phyloP scores from a whole-genome alignment of 164 flowering plant genomes.

The Taxillus chinensis region DNA sequence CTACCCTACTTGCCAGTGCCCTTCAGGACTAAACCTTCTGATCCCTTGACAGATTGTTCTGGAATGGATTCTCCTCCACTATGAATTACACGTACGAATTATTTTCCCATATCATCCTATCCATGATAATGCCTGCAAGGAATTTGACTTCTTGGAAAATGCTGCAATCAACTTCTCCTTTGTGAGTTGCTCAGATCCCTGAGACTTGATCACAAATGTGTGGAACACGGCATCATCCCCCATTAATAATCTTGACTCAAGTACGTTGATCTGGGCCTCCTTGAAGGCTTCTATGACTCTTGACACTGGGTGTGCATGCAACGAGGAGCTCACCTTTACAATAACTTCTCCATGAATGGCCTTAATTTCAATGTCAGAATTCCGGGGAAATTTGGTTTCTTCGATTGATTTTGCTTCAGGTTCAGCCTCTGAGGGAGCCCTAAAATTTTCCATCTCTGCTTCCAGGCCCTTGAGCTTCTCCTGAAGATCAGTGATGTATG shows the following conservation, averaged over 20 bases:
- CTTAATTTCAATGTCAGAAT: constrained; percentile 47
- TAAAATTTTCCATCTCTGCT: constrained; percentile 38
- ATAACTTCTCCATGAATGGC: constrained; percentile 45
- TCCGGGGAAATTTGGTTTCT: neutral
- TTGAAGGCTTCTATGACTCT: constrained; percentile 62
- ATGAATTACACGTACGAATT: constrained; percentile 15
- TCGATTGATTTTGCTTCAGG: neutral
- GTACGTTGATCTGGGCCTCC: constrained; percentile 47
- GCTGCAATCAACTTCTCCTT: constrained; percentile 73
- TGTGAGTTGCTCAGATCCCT: constrained; percentile 54
- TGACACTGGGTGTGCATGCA: constrained; percentile 65
- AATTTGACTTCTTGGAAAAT: constrained; percentile 35
- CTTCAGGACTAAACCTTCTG: neutral
- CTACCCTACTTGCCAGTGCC: constrained; percentile 11
- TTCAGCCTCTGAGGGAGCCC: constrained; percentile 20
- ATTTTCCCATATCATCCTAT: constrained; percentile 14
- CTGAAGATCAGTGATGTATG: constrained; percentile 44
- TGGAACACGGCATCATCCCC: constrained; percentile 59
- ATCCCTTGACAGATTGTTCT: constrained; percentile 21
- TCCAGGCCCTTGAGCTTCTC: constrained; percentile 37
- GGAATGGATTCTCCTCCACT: constrained; percentile 18
- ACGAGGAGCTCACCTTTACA: constrained; percentile 60
- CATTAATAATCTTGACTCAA: constrained; percentile 56
- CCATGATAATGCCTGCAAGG: constrained; percentile 19
- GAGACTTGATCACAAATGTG: constrained; percentile 69